Evolutionary conservation across 2,329 filamentous ascomycete genomes (phyloP).

Genomic region (Aspergillus novofumigatus): DNA sequence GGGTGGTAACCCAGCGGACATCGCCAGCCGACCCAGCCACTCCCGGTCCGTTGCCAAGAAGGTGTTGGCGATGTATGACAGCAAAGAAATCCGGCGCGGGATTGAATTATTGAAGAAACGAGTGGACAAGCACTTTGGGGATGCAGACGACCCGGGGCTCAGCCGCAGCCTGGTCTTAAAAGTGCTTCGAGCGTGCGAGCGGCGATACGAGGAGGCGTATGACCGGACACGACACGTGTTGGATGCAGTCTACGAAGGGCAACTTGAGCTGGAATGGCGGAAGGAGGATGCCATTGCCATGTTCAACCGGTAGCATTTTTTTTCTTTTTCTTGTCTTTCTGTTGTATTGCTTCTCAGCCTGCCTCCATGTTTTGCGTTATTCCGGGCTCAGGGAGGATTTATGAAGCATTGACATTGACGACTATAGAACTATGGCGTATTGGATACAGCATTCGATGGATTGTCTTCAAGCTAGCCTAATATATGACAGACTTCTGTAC

Average conservation of each 20-base stretch:
- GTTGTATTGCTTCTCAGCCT: background rate
- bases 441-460: background rate
- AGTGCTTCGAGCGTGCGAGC: constrained; percentile 58
- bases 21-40: constrained; percentile 79
- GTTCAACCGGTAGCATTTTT: constrained; percentile 35
- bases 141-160: constrained; percentile 70
- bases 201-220: constrained; percentile 50
- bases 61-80: constrained; percentile 72
- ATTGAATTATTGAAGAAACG: constrained; percentile 84
- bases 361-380: background rate
- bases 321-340: constrained; percentile 5
- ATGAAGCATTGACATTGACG: background rate
- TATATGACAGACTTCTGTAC: background rate
- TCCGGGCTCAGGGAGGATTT: constrained; percentile 4
- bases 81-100: constrained; percentile 82
- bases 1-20: constrained; percentile 51
- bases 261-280: constrained; percentile 46
- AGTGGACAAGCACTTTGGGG: constrained; percentile 95
- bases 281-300: constrained; percentile 43
- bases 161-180: constrained; percentile 57
- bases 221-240: constrained; percentile 48
- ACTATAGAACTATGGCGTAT: background rate
- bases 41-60: constrained; percentile 82
- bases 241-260: constrained; percentile 42
- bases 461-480: background rate